Base-by-base conservation (phyloP, 2,329 filamentous ascomycete genomes). In the Graphilbum fragrans region DNA sequence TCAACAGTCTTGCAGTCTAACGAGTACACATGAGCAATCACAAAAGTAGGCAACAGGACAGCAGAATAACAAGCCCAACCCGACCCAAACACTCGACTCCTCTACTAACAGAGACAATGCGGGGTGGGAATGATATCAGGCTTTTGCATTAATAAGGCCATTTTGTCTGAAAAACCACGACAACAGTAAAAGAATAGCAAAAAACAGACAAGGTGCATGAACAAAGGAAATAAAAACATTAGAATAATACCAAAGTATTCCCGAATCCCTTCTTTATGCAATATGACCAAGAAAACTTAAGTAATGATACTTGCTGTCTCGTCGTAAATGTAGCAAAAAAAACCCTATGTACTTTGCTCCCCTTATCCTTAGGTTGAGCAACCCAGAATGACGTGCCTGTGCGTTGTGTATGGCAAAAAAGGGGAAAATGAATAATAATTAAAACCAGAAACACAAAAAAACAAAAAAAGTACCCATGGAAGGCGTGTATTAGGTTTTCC, bases 241-340 rank as follows among this genome's bases (percentile, higher is more conserved):
- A 39, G 22, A 38, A 42, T 36, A 41, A 32, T 34, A 18, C 33
- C 18, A 41, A 41, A 31, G 41, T 38, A 35, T 10, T 35, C 38
- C 33, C 17, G 9, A 19, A 14, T 18, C 38, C 38, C 23, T 36
- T 41, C 33, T 41, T 60, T 61, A 67, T 67, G 66, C 65, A 63
- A 60, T 64, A 65, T 64, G 65, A 65, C 60, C 61, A 65, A 58
- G 64, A 43, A 39, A 23, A 25, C 34, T 20, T 59, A 61, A 55
- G 45, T 50, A 47, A 50, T 46, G 48, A 51, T 41, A 52, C 52
- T 54, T 49, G 53, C 52, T 51, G 43, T 40, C 33, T 46, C 41
- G 45, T 48, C 45, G 46, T 45, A 34, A 34, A 17, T 19, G 32
- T 18, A 34, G 31, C 45, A 44, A 49, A 48, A 44, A 47, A 50